A percentile compares a stretch with the other conserved stretches of the same genome.
Evolutionary conservation across 495 filamentous ascomycete genomes (phyloP).

Genomic region (Delitschia confertaspora): DNA sequence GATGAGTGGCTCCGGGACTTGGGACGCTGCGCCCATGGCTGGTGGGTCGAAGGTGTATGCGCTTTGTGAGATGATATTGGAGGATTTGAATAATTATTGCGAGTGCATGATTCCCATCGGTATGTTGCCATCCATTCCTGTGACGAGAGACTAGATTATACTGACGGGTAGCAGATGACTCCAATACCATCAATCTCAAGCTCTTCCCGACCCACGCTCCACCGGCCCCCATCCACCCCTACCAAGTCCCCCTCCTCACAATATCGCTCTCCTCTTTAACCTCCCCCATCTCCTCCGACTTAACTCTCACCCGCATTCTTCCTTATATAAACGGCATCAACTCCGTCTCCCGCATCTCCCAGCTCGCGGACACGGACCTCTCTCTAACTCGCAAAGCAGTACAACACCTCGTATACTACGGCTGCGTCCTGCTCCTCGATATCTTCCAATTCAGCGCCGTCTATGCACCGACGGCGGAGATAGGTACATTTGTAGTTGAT

Average conservation of each 20-base stretch:
- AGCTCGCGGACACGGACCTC: constrained; percentile 74
- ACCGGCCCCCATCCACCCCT: constrained; percentile 67
- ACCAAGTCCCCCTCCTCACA: constrained; percentile 86
- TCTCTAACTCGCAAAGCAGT: constrained; percentile 75
- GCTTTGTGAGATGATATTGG: constrained; percentile 81
- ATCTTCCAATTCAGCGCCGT: constrained; percentile 88
- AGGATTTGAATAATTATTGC: constrained; percentile 93
- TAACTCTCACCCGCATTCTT: constrained; percentile 67
- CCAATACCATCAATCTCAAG: constrained; percentile 94
- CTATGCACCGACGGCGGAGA: constrained; percentile 72
- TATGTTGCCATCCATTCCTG: constrained; percentile 34
- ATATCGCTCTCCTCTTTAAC: constrained; percentile 53
- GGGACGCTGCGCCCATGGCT: constrained; percentile 28
- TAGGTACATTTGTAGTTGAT: constrained; percentile 62
- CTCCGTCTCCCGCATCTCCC: constrained; percentile 73
- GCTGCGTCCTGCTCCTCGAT: constrained; percentile 76
- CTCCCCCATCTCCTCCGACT: constrained; percentile 65
- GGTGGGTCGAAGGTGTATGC: constrained; percentile 60
- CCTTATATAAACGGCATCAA: constrained; percentile 84
- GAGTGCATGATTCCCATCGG: constrained; percentile 96
- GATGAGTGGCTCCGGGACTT: constrained; percentile 28
- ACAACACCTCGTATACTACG: constrained; percentile 82
- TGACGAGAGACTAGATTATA: background rate
- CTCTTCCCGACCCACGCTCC: constrained; percentile 75
- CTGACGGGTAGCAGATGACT: constrained; percentile 54